These are phyloP conservation scores for Mycena citricolor DNA, from an alignment of 1,284 basidiomycete genomes.

Conservation along the genomic window DNA sequence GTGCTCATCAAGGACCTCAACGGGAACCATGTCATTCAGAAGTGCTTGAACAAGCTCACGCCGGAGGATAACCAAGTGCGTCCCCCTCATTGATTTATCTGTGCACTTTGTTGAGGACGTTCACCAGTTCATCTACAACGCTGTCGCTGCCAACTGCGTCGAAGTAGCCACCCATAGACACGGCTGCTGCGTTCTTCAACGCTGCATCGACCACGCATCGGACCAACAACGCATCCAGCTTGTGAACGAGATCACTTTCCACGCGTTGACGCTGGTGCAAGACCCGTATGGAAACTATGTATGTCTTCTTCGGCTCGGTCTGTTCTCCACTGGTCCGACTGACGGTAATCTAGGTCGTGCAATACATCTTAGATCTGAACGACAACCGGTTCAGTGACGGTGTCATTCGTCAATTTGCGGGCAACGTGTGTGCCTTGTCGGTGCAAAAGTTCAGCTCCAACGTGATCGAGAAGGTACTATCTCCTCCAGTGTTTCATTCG, in stretches of 20 bases:
- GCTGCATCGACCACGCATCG: constrained; percentile 98
- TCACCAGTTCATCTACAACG: constrained; percentile 95
- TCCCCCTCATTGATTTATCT: constrained; percentile 17
- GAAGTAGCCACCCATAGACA: constrained; percentile 99
- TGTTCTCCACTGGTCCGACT: constrained; percentile 6
- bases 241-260: constrained; percentile 98
- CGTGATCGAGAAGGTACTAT: constrained; percentile 85
- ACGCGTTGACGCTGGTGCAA: constrained; percentile 96
- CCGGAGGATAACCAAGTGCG: constrained; percentile 95
- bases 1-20: constrained; percentile 99
- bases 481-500: background rate
- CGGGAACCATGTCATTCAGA: constrained; percentile 99
- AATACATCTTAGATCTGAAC: constrained; percentile 98
- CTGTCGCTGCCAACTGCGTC: constrained; percentile 97
- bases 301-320: constrained; percentile 31
- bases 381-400: constrained; percentile 97
- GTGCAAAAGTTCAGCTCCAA: constrained; percentile 99
- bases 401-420: constrained; percentile 96
- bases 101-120: too few species aligned
- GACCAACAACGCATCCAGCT: constrained; percentile 95
- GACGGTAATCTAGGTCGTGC: constrained; percentile 68
- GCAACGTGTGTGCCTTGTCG: constrained; percentile 96
- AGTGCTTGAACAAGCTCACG: constrained; percentile 96
- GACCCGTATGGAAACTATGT: constrained; percentile 98
- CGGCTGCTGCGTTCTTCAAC: constrained; percentile 97